Evolutionary conservation across 805 yeast genomes (phyloP), one percentile per base, ranked within the genome.

Genomic region (Lipomyces yamadae): DNA sequence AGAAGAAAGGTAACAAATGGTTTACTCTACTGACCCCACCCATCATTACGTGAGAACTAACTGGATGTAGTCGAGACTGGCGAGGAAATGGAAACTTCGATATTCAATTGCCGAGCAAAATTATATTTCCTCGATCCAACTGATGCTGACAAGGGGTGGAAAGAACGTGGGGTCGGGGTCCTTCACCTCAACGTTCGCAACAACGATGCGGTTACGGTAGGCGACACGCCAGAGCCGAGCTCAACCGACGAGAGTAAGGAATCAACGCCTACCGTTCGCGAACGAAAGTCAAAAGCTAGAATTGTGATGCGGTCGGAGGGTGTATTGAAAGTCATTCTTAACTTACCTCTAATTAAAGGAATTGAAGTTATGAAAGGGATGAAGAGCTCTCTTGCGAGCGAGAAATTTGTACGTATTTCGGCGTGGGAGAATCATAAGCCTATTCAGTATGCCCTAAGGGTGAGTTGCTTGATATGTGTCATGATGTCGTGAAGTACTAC

Each of bases 291-390:
- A 1, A 84, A 83, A 63, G 82, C 88, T 0, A 85, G 99, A 72
- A 76, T 95, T 10, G 88, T 95, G 4, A 92, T 95, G 97, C 86
- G 99, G 76, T 88, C 97, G 3, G 91, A 90, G 67, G 96, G 97
- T 2, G 84, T 91, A 18, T 81, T 92, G 68, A 86, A 92, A 70
- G 94, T 95, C 10, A 86, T 94, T 33, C 81, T 95, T 70, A 95
- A 95, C 77, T 79, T 88, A 58, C 89, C 91, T 18, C 80, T 95
- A 48, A 81, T 84, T 0, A 79, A 83, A 54, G 62, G 63, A 35
- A 84, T 92, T 29, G 86, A 88, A 68, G 79, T 92, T 1, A 79
- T 84, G 66, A 86, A 86, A 74, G 99, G 98, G 0, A 88, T 94
- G 83, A 90, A 91, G 67, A 89, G 96, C 52, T 93, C 98, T 8